These are phyloP conservation scores for Chalaropsis thielavioides DNA, from an alignment of 2,329 filamentous ascomycete genomes.

Conservation along the genomic window DNA sequence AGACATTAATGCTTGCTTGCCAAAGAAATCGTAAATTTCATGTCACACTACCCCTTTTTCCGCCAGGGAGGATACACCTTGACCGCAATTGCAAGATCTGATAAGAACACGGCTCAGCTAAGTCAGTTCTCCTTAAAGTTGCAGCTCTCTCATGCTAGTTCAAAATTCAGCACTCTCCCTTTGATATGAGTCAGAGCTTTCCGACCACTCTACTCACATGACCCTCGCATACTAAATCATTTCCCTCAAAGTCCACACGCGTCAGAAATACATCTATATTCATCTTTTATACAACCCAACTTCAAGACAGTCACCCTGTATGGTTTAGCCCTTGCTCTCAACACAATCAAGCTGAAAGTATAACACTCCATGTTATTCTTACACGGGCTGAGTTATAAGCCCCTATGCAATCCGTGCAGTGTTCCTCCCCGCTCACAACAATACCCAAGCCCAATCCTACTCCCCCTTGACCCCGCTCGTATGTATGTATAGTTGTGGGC, in stretches of 20 bases:
- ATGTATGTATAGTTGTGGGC: neutral
- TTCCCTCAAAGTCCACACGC: too few species aligned
- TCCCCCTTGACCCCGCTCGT: neutral
- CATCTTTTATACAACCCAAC: too few species aligned
- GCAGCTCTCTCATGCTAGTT: neutral
- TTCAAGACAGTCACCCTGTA: neutral
- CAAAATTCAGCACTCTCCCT: neutral
- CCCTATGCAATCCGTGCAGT: neutral
- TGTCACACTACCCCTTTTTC: neutral
- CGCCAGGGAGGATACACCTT: neutral
- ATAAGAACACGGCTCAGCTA: neutral
- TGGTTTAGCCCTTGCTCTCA: too few species aligned
- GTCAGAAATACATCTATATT: too few species aligned
- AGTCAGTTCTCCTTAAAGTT: neutral
- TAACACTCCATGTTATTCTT: too few species aligned
- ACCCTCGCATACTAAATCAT: too few species aligned
- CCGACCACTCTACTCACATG: neutral
- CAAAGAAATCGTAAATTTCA: neutral
- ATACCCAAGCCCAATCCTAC: neutral
- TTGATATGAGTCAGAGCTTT: neutral
- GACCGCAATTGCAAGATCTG: conserved; percentile 1
- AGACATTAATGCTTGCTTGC: neutral
- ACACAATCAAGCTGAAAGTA: neutral
- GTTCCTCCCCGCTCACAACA: neutral
- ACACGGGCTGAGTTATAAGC: neutral